phyloP scores from a whole-genome alignment of 148 eudicot genomes.

The Rhododendron simsii region DNA sequence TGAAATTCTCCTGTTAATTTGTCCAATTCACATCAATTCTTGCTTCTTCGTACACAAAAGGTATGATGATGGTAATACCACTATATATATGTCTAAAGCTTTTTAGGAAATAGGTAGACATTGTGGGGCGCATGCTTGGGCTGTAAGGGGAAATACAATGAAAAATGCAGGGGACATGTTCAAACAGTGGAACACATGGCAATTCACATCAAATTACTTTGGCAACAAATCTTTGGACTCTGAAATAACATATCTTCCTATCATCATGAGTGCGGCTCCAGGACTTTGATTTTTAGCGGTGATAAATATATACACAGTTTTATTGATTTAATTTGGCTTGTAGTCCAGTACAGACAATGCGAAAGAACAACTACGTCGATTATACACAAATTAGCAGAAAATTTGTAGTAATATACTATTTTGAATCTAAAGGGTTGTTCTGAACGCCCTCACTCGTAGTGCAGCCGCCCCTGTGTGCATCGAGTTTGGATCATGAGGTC shows the following conservation, averaged over 20 bases:
- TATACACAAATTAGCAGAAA: too few species aligned
- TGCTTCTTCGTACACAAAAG: not conserved
- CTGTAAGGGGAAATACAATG: not conserved
- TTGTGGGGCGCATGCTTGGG: not conserved
- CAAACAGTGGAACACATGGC: not conserved
- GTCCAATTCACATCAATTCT: not conserved
- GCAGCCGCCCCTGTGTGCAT: too few species aligned
- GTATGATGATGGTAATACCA: not conserved
- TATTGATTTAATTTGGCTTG: too few species aligned
- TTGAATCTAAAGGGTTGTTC: too few species aligned
- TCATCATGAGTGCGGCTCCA: not conserved
- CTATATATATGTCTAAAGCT: not conserved
- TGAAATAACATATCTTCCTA: not conserved
- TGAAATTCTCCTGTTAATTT: not conserved
- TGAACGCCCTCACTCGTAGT: too few species aligned
- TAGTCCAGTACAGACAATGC: not conserved
- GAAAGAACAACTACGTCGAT: not conserved
- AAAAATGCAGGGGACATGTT: not conserved
- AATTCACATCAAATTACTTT: not conserved
- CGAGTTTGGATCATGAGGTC: not conserved
- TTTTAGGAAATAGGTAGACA: not conserved
- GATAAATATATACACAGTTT: too few species aligned
- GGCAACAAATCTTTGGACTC: not conserved
- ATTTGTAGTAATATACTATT: too few species aligned
- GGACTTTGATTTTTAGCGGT: not conserved